Evolutionary conservation across 2,329 filamentous ascomycete species (phyloP), one percentile per base, ranked within the genome.

Genomic region (Rosellinia necatrix): DNA sequence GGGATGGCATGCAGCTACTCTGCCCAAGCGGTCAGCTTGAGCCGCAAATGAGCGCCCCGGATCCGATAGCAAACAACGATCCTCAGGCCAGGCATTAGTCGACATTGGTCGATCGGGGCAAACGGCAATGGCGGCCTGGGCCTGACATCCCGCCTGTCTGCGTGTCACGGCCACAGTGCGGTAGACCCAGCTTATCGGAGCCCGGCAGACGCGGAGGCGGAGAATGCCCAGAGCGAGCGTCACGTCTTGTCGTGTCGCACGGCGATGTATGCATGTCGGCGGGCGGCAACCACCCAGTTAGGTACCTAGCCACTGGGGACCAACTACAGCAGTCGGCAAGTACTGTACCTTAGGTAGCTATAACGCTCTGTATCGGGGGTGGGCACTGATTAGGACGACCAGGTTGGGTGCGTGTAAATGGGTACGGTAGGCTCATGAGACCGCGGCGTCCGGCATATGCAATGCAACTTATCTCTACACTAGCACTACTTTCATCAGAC

Each of bases 121-220:
- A 46, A 50, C 63, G 59, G 64, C 55, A 62, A 49, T 51, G 64
- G 52, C 59, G 58, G 63, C 51, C 53, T 60, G 32, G 57, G 60
- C 58, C 53, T 53, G 62, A 56, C 63, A 61, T 53, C 50, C 50
- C 58, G 43, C 53, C 62, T 25, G 53, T 42, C 44, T 63, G 59
- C 58, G 59, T 53, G 52, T 58, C 48, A 58, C 56, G 44, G 61
- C 64, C 66, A 70, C 67, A 69, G 66, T 69, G 67, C 65, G 66
- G 64, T 62, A 58, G 66, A 61, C 61, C 67, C 67, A 64, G 62
- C 53, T 60, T 60, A 58, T 65, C 63, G 67, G 67, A 56, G 62
- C 59, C 49, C 54, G 42, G 42, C 37, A 40, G 21, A 54, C 32
- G 46, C 49, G 50, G 56, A 58, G 53, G 35, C 49, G 53, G 47